A percentile compares a stretch with the other conserved stretches of the same genome.
phyloP scores from a whole-genome alignment of 1,139 yeast genomes.

The Hemisphaericaspora subhashii region DNA sequence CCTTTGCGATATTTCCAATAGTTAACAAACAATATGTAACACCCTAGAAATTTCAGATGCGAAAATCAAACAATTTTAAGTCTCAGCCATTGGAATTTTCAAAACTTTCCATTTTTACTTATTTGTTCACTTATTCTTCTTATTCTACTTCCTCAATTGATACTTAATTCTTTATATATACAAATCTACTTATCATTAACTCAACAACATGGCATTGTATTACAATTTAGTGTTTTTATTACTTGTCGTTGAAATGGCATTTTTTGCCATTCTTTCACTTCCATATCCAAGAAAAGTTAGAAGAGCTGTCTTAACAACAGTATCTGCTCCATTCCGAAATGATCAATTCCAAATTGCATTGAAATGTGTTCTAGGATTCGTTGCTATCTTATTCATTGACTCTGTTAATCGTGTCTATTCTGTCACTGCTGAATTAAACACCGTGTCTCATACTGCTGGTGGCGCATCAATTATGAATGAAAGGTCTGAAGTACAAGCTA shows the following conservation, averaged over 20 bases:
- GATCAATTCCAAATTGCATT: conserved; percentile 75
- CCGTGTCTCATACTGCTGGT: background rate
- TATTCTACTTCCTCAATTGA: conserved; percentile 1
- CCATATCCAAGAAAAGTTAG: conserved; percentile 82
- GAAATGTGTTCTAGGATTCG: conserved; percentile 82
- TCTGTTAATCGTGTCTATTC: conserved; percentile 81
- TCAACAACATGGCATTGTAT: conserved; percentile 73
- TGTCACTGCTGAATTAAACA: conserved; percentile 61
- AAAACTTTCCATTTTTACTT: background rate
- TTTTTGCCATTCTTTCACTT: conserved; percentile 77
- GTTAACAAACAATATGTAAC: too few species aligned
- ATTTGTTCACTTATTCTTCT: background rate
- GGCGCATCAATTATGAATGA: conserved; percentile 40
- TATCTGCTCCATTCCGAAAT: conserved; percentile 69
- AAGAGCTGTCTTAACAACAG: conserved; percentile 60
- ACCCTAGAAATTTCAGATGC: too few species aligned
- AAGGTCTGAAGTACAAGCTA: conserved; percentile 79
- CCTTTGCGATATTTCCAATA: too few species aligned
- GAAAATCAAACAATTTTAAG: too few species aligned
- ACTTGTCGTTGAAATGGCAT: conserved; percentile 73
- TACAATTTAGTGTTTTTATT: conserved; percentile 74
- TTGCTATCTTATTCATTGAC: conserved; percentile 81
- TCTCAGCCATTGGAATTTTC: too few species aligned
- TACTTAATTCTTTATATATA: too few species aligned
- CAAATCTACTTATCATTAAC: too few species aligned